Evolutionary conservation across 805 yeast species (phyloP).

Genomic region (Hanseniaspora mollemarum): DNA sequence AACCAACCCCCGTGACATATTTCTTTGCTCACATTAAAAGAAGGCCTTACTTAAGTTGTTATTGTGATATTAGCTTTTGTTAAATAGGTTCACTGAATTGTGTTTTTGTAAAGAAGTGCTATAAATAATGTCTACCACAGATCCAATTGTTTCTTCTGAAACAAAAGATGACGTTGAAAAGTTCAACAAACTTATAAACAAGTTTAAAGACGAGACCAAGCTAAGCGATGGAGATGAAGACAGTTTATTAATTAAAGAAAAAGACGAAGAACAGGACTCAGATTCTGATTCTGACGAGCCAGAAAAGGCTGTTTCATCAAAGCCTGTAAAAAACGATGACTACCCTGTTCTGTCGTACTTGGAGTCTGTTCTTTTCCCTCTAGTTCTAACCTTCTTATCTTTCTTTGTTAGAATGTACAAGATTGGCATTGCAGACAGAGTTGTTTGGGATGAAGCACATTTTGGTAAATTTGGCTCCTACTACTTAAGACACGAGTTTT

Average conservation of each 20-base stretch:
- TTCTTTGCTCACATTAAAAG: too few relatives aligned
- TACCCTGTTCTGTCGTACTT: conserved; percentile 17
- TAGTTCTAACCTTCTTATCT: conserved; percentile 37
- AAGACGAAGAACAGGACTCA: neutral
- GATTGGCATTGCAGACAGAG: conserved; percentile 45
- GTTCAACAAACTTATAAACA: conserved; percentile 11
- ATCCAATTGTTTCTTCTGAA: neutral
- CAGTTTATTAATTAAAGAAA: neutral
- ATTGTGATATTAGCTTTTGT: neutral
- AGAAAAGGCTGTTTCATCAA: conserved; percentile 18
- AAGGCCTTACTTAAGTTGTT: too few relatives aligned
- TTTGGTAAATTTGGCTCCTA: conserved; percentile 79
- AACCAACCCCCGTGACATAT: too few relatives aligned
- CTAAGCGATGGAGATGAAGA: neutral
- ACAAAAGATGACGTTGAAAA: conserved; percentile 6
- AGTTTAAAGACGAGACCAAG: conserved; percentile 3
- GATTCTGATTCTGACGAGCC: conserved; percentile 18
- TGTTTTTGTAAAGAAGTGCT: neutral
- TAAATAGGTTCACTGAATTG: neutral
- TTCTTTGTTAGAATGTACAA: conserved; percentile 48
- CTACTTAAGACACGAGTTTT: conserved; percentile 65
- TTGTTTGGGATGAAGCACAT: conserved; percentile 87
- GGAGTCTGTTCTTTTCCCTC: conserved; percentile 35
- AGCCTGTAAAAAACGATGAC: neutral
- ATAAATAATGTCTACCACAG: neutral